These are phyloP conservation scores for Gaertneriomyces sp. DNA, from an alignment of 192 early-diverging fungal species.

Conservation along the genomic window DNA sequence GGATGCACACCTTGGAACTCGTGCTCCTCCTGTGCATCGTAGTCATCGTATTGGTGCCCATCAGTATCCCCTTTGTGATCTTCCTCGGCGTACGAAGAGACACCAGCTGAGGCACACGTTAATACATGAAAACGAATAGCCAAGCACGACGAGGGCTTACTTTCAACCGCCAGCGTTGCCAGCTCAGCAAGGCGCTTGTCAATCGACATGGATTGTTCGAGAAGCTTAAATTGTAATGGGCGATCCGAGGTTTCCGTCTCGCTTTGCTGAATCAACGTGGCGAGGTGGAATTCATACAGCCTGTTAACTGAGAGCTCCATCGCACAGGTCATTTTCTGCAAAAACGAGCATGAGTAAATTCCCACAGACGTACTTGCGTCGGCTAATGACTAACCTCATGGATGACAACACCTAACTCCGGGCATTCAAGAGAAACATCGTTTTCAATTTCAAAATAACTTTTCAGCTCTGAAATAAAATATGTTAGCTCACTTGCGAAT, in stretches of 20 bases:
- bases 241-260: not conserved
- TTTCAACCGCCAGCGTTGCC: not conserved
- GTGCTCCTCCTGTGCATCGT: too few species aligned
- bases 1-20: too few species aligned
- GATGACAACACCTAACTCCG: constrained; percentile 13
- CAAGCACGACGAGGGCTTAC: too few species aligned
- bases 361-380: not conserved
- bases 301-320: constrained; percentile 7
- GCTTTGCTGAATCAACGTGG: not conserved
- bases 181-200: constrained; percentile 17
- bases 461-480: constrained; percentile 25
- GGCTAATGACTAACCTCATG: constrained; percentile 12
- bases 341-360: not conserved
- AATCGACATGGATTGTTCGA: constrained; percentile 9
- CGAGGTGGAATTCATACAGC: constrained; percentile 15
- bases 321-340: constrained; percentile 5
- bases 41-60: too few species aligned
- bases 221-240: constrained; percentile 11
- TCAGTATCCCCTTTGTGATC: too few species aligned
- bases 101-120: too few species aligned
- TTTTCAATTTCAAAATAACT: constrained; percentile 20
- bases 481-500: constrained; percentile 21
- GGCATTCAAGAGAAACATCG: constrained; percentile 18
- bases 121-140: too few species aligned
- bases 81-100: too few species aligned